Evolutionary conservation across 2,329 filamentous ascomycete genomes (phyloP).

Genomic region (Cercospora sp.): DNA sequence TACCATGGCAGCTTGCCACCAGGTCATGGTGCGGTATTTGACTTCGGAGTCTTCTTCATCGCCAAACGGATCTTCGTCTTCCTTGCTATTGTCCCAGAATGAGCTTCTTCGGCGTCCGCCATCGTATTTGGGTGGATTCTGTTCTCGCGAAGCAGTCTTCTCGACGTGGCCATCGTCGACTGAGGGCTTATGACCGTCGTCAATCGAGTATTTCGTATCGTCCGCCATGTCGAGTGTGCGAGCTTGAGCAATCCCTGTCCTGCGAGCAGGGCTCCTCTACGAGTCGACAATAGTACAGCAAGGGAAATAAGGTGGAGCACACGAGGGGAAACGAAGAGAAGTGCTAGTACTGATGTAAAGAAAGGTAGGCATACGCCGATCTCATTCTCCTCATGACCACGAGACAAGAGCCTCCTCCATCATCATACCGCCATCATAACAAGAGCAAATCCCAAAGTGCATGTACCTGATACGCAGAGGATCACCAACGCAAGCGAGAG

Average conservation of each 20-base stretch:
- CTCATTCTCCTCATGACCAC: conserved; percentile 2
- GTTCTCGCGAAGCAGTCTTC: not conserved
- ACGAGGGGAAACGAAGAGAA: not conserved
- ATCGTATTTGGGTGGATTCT: conserved; percentile 13
- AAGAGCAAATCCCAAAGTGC: not conserved
- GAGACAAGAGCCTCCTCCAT: conserved; percentile 11
- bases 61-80: conserved; percentile 21
- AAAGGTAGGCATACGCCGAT: not conserved
- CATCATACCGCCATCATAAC: conserved; percentile 12
- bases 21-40: conserved; percentile 54
- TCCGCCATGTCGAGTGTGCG: not conserved
- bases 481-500: conserved; percentile 1
- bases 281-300: not conserved
- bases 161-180: conserved; percentile 16
- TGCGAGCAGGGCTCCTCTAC: not conserved
- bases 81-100: conserved; percentile 13
- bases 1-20: conserved; percentile 46
- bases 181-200: conserved; percentile 14
- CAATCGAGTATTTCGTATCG: conserved; percentile 5
- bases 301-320: not conserved
- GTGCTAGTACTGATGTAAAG: not conserved
- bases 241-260: too few species aligned
- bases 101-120: conserved; percentile 15
- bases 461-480: not conserved
- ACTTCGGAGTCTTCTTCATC: conserved; percentile 38